Conservation (phyloP, 176 grass and related monocot genomes). For the Oryza meyeriana region DNA sequence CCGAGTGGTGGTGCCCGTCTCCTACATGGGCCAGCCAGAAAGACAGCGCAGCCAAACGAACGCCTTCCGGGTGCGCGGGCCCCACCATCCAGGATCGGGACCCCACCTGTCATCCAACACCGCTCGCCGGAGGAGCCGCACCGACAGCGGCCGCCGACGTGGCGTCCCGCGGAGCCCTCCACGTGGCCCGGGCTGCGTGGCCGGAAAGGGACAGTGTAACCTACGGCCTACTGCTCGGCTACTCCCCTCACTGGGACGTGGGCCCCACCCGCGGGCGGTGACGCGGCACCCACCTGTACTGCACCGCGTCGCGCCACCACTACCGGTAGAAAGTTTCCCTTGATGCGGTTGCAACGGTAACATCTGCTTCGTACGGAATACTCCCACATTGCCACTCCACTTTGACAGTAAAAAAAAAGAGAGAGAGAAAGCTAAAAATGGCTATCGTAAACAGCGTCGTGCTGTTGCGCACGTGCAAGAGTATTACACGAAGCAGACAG, state of each 20-base stretch:
- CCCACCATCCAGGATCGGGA: background rate
- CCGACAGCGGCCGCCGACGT: constrained; percentile 49
- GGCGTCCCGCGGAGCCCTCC: background rate
- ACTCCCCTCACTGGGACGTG: background rate
- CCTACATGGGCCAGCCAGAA: background rate
- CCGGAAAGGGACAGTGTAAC: constrained; percentile 56
- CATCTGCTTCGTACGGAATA: background rate
- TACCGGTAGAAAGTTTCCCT: background rate
- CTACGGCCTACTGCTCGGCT: constrained; percentile 9
- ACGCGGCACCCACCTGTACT: constrained; percentile 40
- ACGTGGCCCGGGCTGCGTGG: constrained; percentile 43
- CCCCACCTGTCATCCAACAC: constrained; percentile 12
- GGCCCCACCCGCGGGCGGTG: constrained; percentile 17
- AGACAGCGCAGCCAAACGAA: background rate
- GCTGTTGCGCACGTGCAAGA: background rate
- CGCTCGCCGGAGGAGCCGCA: background rate
- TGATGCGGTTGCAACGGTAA: constrained; percentile 8
- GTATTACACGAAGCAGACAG: background rate
- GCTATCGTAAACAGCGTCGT: no score
- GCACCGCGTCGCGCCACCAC: background rate
- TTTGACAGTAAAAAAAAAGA: background rate
- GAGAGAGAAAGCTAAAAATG: no score
- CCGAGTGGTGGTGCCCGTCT: background rate
- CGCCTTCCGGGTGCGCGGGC: background rate
- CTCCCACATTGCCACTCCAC: background rate